Evolutionary conservation across 805 yeast genomes (phyloP).

Genomic region (Limtongozyma cylindracea): DNA sequence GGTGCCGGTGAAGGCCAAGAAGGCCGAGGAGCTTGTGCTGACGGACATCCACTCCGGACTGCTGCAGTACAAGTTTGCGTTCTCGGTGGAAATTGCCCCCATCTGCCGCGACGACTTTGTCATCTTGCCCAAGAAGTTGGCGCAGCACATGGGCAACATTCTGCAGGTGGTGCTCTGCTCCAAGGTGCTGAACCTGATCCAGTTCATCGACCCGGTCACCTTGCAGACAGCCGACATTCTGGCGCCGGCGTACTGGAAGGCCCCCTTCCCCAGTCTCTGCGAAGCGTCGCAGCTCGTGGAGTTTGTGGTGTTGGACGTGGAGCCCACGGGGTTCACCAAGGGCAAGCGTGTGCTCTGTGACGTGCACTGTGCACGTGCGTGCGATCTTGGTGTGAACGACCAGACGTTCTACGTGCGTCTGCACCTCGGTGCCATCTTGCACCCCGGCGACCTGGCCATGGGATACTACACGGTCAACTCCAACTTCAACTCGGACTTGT

Average conservation of each 20-base stretch:
- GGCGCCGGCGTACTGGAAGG: conserved; percentile 56
- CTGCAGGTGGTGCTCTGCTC: conserved; percentile 67
- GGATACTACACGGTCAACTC: conserved; percentile 75
- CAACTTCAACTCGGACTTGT: conserved; percentile 70
- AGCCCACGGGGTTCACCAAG: conserved; percentile 57
- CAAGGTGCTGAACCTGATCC: conserved; percentile 59
- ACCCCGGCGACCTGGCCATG: conserved; percentile 88
- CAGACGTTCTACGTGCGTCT: conserved; percentile 64
- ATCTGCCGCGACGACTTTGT: conserved; percentile 93
- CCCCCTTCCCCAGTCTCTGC: conserved; percentile 54
- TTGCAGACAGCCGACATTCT: conserved; percentile 55
- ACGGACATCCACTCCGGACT: conserved; percentile 83
- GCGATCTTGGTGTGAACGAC: conserved; percentile 75
- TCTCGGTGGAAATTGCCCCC: conserved; percentile 84
- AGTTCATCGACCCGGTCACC: conserved; percentile 68
- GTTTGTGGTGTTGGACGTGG: conserved; percentile 80
- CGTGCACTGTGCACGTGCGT: conserved; percentile 69
- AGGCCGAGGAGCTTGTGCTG: conserved; percentile 77
- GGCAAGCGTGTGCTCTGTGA: conserved; percentile 77
- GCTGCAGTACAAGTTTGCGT: conserved; percentile 73
- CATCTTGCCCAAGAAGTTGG: conserved; percentile 70
- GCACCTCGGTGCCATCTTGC: conserved; percentile 82
- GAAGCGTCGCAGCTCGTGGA: conserved; percentile 60
- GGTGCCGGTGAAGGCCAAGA: conserved; percentile 62
- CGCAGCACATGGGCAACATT: conserved; percentile 62